Conservation (phyloP, 495 filamentous ascomycete genomes). For the Penicillium egyptiacum region DNA sequence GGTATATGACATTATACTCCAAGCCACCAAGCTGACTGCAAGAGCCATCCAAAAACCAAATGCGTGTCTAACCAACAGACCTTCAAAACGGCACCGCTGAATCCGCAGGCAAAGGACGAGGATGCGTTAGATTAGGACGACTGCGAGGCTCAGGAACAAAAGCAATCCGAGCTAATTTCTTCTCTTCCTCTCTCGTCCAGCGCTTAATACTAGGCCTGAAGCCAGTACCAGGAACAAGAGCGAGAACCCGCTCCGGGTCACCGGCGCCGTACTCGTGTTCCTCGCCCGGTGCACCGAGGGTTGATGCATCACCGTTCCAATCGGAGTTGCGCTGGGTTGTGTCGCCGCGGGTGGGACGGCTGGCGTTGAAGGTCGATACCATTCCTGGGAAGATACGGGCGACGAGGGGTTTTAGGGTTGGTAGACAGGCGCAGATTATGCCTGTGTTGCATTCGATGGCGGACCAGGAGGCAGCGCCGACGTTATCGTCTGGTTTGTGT, state of each 20-base stretch:
- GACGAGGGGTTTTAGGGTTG: constrained; percentile 80
- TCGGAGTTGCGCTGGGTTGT: constrained; percentile 24
- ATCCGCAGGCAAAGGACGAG: background rate
- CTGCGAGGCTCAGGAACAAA: constrained; percentile 5
- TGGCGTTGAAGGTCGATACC: constrained; percentile 30
- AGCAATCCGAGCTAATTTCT: constrained; percentile 2
- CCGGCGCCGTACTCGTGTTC: constrained; percentile 36
- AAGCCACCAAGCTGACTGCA: background rate
- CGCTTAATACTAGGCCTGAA: constrained; percentile 5
- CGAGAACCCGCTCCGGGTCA: constrained; percentile 28
- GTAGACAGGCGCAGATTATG: constrained; percentile 88
- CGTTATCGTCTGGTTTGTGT: constrained; percentile 47
- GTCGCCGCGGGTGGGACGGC: constrained; percentile 19
- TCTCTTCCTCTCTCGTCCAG: constrained; percentile 13
- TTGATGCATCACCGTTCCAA: constrained; percentile 39
- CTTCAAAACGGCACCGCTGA: background rate
- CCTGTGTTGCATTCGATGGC: constrained; percentile 86
- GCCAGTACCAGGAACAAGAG: constrained; percentile 23
- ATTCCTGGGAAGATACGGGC: constrained; percentile 38
- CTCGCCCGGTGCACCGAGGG: constrained; percentile 32
- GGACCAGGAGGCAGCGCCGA: constrained; percentile 68
- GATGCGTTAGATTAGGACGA: constrained; percentile 5
- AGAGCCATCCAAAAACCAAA: background rate
- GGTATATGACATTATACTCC: background rate
- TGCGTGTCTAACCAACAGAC: background rate